phyloP scores from a whole-genome alignment of 2,329 filamentous ascomycete genomes.

The Aspergillus sp. region DNA sequence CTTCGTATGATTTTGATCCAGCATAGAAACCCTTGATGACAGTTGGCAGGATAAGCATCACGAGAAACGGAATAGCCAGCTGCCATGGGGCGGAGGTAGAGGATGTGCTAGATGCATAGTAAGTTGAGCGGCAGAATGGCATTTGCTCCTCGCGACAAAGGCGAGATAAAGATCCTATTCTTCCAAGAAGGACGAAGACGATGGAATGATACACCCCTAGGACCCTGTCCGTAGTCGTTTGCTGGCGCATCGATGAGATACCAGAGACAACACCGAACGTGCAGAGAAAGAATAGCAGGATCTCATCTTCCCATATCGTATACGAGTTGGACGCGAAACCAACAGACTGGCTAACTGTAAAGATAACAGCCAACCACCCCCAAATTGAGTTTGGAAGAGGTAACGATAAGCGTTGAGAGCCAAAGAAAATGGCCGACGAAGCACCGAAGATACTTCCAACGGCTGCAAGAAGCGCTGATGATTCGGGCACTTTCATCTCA shows the following conservation, averaged over 20 bases:
- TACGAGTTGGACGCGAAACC: conserved; percentile 98
- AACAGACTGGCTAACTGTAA: conserved; percentile 82
- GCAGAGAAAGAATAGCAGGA: conserved; percentile 84
- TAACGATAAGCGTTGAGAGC: conserved; percentile 42
- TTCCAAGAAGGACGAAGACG: conserved; percentile 75
- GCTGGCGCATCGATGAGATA: conserved; percentile 72
- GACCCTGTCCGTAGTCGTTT: conserved; percentile 65
- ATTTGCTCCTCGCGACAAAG: conserved; percentile 98
- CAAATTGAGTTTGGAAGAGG: conserved; percentile 75
- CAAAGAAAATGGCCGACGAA: conserved; percentile 39
- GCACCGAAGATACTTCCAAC: conserved; percentile 46
- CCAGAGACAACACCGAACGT: conserved; percentile 80
- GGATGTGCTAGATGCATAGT: conserved; percentile 87
- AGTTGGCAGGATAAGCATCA: conserved; percentile 70
- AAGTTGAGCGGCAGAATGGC: conserved; percentile 92
- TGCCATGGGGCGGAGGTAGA: conserved; percentile 94
- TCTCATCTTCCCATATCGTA: conserved; percentile 98
- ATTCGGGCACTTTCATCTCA: conserved; percentile 33
- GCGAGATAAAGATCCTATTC: conserved; percentile 81
- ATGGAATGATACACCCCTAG: conserved; percentile 82
- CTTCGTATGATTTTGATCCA: conserved; percentile 83
- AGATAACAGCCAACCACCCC: conserved; percentile 81
- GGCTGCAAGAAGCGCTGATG: conserved; percentile 41
- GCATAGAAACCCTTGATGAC: conserved; percentile 80
- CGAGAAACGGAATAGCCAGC: conserved; percentile 72